phyloP scores from a whole-genome alignment of 306 rosid genomes.

The Begonia fuchsioides region DNA sequence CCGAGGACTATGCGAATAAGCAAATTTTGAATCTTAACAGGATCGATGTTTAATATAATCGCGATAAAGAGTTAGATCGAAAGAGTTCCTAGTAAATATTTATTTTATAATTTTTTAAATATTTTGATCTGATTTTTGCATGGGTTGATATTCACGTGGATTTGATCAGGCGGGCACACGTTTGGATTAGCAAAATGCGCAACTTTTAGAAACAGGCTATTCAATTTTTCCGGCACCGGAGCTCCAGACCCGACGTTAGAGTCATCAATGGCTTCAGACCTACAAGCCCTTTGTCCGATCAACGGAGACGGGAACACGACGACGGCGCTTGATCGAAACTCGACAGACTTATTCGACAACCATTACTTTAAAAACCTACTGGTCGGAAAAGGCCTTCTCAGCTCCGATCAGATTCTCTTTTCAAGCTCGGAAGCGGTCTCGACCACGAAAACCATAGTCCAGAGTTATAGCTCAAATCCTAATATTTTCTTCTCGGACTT shows the following conservation, averaged over 20 bases:
- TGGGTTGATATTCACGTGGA: too few species aligned
- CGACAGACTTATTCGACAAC: constrained; percentile 67
- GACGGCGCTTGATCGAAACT: constrained; percentile 47
- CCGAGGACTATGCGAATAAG: too few species aligned
- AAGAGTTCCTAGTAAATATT: too few species aligned
- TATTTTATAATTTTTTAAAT: too few species aligned
- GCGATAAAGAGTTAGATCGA: too few species aligned
- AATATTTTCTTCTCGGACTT: constrained; percentile 46
- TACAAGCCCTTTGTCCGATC: constrained; percentile 52
- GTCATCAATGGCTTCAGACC: constrained; percentile 24
- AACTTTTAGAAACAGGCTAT: constrained; percentile 49
- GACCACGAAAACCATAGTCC: constrained; percentile 40
- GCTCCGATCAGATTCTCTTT: constrained; percentile 61
- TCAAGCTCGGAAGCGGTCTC: constrained; percentile 29
- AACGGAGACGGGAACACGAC: constrained; percentile 48
- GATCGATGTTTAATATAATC: too few species aligned
- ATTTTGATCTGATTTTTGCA: too few species aligned
- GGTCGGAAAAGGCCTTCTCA: constrained; percentile 43
- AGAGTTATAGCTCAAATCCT: constrained; percentile 24
- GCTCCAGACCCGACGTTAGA: constrained; percentile 49
- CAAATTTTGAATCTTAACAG: too few species aligned
- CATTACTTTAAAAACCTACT: constrained; percentile 61
- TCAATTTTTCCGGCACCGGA: constrained; percentile 55
- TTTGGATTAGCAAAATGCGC: constrained; percentile 59
- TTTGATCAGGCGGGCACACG: constrained; percentile 60